phyloP scores from a whole-genome alignment of 768 basidiomycete genomes.

The Amanita pseudoporphyria region DNA sequence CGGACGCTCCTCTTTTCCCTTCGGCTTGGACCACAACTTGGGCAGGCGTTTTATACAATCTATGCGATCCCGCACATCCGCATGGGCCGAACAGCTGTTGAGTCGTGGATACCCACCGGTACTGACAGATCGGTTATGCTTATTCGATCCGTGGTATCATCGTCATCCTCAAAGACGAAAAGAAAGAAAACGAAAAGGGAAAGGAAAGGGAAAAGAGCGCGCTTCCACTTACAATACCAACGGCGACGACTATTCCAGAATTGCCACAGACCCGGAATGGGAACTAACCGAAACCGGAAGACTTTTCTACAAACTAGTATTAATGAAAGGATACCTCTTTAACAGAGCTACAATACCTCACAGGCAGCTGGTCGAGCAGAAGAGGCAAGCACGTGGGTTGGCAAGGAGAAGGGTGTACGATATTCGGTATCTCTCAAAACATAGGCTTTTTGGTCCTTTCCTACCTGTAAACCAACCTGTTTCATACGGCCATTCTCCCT shows the following conservation, averaged over 20 bases:
- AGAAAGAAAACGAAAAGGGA: not conserved
- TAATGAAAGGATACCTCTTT: constrained; percentile 33
- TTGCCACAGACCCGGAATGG: constrained; percentile 13
- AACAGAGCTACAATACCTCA: constrained; percentile 2
- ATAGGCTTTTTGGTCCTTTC: constrained; percentile 28
- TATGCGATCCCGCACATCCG: constrained; percentile 20
- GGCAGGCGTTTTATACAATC: constrained; percentile 8
- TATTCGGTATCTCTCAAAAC: constrained; percentile 21
- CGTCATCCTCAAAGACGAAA: constrained; percentile 1
- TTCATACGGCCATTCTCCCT: not conserved
- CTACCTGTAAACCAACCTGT: constrained; percentile 14
- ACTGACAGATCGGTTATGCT: constrained; percentile 13
- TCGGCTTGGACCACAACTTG: not conserved
- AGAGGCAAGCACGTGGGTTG: not conserved
- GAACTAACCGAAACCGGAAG: constrained; percentile 22
- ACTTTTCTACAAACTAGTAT: constrained; percentile 32
- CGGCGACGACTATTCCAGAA: not conserved
- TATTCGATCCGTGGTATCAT: constrained; percentile 15
- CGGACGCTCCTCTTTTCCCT: not conserved
- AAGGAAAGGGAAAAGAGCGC: not conserved
- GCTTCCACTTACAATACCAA: not conserved
- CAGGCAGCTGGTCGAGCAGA: not conserved
- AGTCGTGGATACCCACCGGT: constrained; percentile 24
- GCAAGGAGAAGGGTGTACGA: constrained; percentile 28
- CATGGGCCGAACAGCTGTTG: constrained; percentile 24